These are phyloP conservation scores for Saprolegnia parasitica DNA, from an alignment of 352 stramenopile species.

Conservation along the genomic window DNA sequence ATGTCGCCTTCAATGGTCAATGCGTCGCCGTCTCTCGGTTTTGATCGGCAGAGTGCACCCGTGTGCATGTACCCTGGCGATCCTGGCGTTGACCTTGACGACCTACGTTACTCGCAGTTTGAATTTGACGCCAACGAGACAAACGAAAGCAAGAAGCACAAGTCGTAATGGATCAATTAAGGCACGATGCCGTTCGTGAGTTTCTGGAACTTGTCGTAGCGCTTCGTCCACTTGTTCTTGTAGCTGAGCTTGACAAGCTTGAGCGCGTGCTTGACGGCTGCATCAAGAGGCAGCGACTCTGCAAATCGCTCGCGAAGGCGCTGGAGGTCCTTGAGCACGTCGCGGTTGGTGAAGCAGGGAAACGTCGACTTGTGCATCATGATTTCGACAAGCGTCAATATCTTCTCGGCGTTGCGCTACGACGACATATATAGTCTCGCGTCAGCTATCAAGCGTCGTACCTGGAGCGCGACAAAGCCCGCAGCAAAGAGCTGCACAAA, in stretches of 20 bases:
- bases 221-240: slow-evolving; percentile 88
- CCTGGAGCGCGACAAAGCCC: slow-evolving; percentile 43
- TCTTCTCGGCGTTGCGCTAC: slow-evolving; percentile 55
- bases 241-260: slow-evolving; percentile 91
- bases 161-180: slow-evolving; percentile 30
- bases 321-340: slow-evolving; percentile 83
- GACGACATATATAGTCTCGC: neutral
- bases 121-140: slow-evolving; percentile 57
- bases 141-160: neutral
- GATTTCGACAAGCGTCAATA: slow-evolving; percentile 68
- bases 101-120: slow-evolving; percentile 80
- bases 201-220: slow-evolving; percentile 94
- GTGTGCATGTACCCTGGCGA: slow-evolving; percentile 33
- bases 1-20: neutral
- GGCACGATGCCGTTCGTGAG: slow-evolving; percentile 85
- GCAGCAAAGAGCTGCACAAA: slow-evolving; percentile 59
- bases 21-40: slow-evolving; percentile 42
- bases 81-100: slow-evolving; percentile 57
- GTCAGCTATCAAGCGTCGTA: neutral
- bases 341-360: slow-evolving; percentile 72
- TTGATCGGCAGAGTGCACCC: neutral
- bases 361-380: slow-evolving; percentile 83
- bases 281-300: slow-evolving; percentile 46
- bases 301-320: slow-evolving; percentile 67
- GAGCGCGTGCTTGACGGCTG: slow-evolving; percentile 67